phyloP scores from a whole-genome alignment of 768 basidiomycete genomes.

The Boletus subcaerulescens region DNA sequence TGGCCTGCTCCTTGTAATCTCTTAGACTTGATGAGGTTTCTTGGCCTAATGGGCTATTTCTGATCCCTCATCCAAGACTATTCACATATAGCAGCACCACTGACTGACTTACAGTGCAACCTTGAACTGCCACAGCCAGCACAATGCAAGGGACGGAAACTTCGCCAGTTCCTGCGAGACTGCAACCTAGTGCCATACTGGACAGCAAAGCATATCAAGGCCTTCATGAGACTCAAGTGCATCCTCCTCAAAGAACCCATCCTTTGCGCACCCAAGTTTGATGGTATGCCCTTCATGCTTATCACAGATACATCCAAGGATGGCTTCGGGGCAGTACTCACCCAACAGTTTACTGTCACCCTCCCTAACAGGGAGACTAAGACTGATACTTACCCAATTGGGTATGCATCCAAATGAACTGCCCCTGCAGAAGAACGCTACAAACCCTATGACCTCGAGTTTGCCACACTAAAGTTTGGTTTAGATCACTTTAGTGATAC shows the following conservation, averaged over 20 bases:
- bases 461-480: constrained; percentile 35
- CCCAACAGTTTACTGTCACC: constrained; percentile 12
- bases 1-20: neutral
- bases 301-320: constrained; percentile 34
- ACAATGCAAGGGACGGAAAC: neutral
- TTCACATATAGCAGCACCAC: neutral
- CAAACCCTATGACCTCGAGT: constrained; percentile 35
- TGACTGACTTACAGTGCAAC: neutral
- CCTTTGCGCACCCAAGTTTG: constrained; percentile 22
- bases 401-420: constrained; percentile 33
- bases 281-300: constrained; percentile 37
- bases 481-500: constrained; percentile 33
- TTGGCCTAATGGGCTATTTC: constrained; percentile 8
- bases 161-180: neutral
- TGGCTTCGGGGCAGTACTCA: constrained; percentile 33
- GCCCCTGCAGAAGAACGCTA: constrained; percentile 31
- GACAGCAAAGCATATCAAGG: constrained; percentile 18
- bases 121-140: neutral
- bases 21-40: neutral
- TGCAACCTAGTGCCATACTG: neutral
- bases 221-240: constrained; percentile 32
- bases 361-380: neutral
- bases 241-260: constrained; percentile 17
- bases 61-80: constrained; percentile 9
- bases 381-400: neutral